Evolutionary conservation across 495 filamentous ascomycete genomes (phyloP), one percentile per base, ranked within the genome.

Genomic region (Aspergillus haitiensis): DNA sequence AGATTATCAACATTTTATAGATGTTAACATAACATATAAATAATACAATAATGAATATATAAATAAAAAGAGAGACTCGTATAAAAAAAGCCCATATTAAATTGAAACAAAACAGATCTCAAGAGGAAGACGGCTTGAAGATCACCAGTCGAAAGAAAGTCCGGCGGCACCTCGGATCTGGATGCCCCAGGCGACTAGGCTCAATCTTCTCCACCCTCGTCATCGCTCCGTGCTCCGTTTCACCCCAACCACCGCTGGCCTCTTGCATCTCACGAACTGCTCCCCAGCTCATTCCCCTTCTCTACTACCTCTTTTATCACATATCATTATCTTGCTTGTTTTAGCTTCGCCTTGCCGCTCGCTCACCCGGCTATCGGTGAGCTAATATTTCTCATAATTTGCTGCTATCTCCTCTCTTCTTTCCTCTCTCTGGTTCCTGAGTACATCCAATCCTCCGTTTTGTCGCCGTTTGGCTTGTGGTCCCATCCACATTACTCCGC

Each of bases 171-270:
- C 54, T 51, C 48, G 44, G 42, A 56, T 31, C 52, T 62, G 42
- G 64, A 59, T 67, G 62, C 65, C 65, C 65, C 65, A 67, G 65
- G 65, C 65, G 54, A 42, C 57, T 46, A 56, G 46, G 55, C 60
- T 34, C 3, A 40, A 4, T 9, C 60, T 64, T 69, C 72, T 73
- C 72, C 73, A 69, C 70, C 72, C 73, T 70, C 74, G 74, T 77
- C 72, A 75, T 77, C 71, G 65, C 50, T 27, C 21, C 21, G 21
- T 27, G 21, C 53, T 46, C 56, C 54, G 47, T 56, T 65, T 48
- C 50, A 57, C 52, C 59, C 48, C 63, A 51, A 59, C 62, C 50
- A 45, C 62, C 45, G 21, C 21, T 27, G 21, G 21, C 21, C 21
- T 27, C 21, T 3, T 27, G 21, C 21, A 27, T 27, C 21, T 27